phyloP scores from a whole-genome alignment of 345 rosid genomes.

The Eutrema heterophyllum region DNA sequence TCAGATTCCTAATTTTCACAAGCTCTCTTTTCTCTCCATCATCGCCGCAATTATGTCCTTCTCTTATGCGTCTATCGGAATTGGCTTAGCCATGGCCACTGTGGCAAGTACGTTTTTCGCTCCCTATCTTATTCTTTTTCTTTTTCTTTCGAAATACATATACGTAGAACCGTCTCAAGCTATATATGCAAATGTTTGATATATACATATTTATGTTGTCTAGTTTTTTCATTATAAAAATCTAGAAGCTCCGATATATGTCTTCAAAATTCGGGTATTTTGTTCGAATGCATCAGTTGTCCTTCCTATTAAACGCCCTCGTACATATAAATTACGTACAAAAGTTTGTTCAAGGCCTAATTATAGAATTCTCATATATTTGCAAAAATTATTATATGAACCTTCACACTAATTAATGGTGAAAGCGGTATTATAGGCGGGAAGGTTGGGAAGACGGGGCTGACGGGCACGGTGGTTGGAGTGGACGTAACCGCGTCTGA shows the following conservation, averaged over 20 bases:
- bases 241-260: too few relatives aligned
- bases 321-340: too few relatives aligned
- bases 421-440: constrained; percentile 26
- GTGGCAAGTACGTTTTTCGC: constrained; percentile 23
- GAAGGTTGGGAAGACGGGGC: constrained; percentile 36
- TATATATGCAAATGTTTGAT: too few relatives aligned
- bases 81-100: constrained; percentile 66
- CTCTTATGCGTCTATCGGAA: constrained; percentile 69
- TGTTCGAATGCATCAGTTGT: too few relatives aligned
- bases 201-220: too few relatives aligned
- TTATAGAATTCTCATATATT: neutral
- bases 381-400: neutral
- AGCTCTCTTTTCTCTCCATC: constrained; percentile 81
- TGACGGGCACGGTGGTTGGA: constrained; percentile 57
- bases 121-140: neutral
- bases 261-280: too few relatives aligned
- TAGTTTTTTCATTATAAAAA: too few relatives aligned
- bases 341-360: neutral
- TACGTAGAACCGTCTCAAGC: neutral
- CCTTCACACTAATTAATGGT: constrained; percentile 10
- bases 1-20: constrained; percentile 78
- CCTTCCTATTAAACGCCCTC: too few relatives aligned
- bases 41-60: constrained; percentile 89
- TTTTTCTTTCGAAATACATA: neutral
- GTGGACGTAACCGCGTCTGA: constrained; percentile 61